Evolutionary conservation across 208 protist species (phyloP), one percentile per base, ranked within the genome.

Genomic region (Wallacemonas sp.): DNA sequence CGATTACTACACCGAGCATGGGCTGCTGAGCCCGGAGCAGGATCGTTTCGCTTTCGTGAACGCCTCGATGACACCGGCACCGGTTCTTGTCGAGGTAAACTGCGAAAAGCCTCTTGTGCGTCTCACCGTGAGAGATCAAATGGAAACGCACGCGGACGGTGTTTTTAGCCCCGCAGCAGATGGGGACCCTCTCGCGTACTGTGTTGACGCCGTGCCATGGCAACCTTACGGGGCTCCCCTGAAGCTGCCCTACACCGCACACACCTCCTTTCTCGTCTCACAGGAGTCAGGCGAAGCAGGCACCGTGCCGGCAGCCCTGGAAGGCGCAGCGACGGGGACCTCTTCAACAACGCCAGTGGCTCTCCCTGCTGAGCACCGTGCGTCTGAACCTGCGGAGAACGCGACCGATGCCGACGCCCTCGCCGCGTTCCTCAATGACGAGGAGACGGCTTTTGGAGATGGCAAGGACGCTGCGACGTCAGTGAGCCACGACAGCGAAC

Each of bases 1-100:
- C 11, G 79, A 90, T 51, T 95, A 83, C 64, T 95, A 95, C 70
- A 44, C 74, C 0, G 70, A 82, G 49, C 85, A 95, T 45, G 77
- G 80, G 14, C 26, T 95, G 14, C 59, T 89, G 0, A 17, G 26
- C 1, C 31, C 45, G 0, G 54, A 41, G n/a, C 51, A 63, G 2
- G 59, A 75, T 28, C 61, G 56, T 11, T 79, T 79, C 41, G 68
- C 65, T 2, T 90, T 94, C 63, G 68, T 90, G 22, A 77, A 86
- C 41, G 66, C 73, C 17, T 78, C 89, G 84, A 45, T 86, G 31
- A 73, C 77, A 2, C 84, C 84, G 17, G 69, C 77, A 19, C 54
- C 54, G 46, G 62, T 70, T 5, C 63, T 90, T 24, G 70, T 93
- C 22, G 46, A 76, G 38, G 70, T 93, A n/a, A 89, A 93, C 66